phyloP scores from a whole-genome alignment of 192 early-diverging fungal species.

The Coemansia sp. region DNA sequence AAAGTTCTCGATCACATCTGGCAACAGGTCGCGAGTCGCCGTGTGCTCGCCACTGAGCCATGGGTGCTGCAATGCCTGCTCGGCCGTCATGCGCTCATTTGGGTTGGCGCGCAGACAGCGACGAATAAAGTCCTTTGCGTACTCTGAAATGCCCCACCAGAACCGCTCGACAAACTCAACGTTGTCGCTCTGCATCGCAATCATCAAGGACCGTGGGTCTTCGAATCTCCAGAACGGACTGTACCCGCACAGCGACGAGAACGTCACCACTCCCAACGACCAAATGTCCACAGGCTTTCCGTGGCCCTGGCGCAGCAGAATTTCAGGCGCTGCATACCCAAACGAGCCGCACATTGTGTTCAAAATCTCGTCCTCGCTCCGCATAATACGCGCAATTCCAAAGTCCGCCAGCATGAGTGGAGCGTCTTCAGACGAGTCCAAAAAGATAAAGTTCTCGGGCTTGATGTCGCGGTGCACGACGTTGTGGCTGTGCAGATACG shows the following conservation, averaged over 20 bases:
- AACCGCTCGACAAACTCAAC: conserved; percentile 72
- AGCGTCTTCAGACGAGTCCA: conserved; percentile 58
- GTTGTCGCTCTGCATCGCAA: conserved; percentile 63
- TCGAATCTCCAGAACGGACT: conserved; percentile 66
- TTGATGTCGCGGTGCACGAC: conserved; percentile 86
- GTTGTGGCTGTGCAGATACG: conserved; percentile 82
- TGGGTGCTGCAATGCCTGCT: conserved; percentile 78
- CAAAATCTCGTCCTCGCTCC: conserved; percentile 64
- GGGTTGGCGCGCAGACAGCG: conserved; percentile 69
- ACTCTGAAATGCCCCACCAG: conserved; percentile 81
- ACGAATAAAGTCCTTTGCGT: conserved; percentile 75
- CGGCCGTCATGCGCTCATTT: conserved; percentile 69
- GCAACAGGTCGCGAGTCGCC: conserved; percentile 79
- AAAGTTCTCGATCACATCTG: conserved; percentile 74
- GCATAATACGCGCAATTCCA: conserved; percentile 72
- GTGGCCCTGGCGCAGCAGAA: conserved; percentile 79
- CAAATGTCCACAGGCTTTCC: conserved; percentile 93
- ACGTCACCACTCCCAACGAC: conserved; percentile 91
- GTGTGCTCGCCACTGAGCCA: conserved; percentile 72
- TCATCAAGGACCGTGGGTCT: conserved; percentile 58
- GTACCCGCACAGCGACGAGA: conserved; percentile 84
- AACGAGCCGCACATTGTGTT: conserved; percentile 85
- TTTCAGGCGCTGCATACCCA: conserved; percentile 84
- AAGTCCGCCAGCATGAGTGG: conserved; percentile 86
- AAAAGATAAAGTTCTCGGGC: conserved; percentile 88